A percentile compares a stretch with the other conserved stretches of the same genome.
Evolutionary conservation across 2,329 filamentous ascomycete species (phyloP).

Genomic region (Exserohilum rostratum): DNA sequence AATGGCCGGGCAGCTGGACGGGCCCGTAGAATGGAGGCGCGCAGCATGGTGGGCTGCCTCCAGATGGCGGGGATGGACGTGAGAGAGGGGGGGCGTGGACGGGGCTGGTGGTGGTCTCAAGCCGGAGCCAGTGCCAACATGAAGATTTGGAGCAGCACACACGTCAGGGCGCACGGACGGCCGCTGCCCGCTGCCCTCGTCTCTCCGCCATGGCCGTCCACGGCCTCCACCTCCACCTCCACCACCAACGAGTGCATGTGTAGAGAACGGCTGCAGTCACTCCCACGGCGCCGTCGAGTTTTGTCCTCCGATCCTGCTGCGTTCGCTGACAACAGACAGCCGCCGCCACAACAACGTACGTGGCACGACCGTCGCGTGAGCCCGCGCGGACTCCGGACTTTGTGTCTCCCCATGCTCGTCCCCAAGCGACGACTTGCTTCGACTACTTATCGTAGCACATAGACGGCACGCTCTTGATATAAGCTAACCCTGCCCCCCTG

Average conservation of each 20-base stretch:
- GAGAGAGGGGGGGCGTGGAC: background rate
- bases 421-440: background rate
- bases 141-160: constrained; percentile 25
- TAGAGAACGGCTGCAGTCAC: too few species aligned
- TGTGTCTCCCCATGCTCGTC: background rate
- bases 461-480: background rate
- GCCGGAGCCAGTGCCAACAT: constrained; percentile 13
- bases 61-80: constrained; percentile 32
- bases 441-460: too few species aligned
- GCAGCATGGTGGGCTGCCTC: constrained; percentile 61
- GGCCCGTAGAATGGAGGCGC: constrained; percentile 59
- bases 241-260: background rate
- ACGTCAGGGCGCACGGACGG: constrained; percentile 21
- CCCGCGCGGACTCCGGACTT: background rate
- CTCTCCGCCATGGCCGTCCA: background rate
- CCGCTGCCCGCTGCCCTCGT: background rate
- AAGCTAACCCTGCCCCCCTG: constrained; percentile 1
- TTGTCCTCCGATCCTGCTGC: too few species aligned
- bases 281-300: too few species aligned
- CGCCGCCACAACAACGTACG: background rate
- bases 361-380: background rate
- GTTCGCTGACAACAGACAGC: background rate
- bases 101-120: constrained; percentile 21
- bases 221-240: constrained; percentile 2
- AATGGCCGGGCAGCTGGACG: constrained; percentile 50